Base-by-base conservation (phyloP, 2,329 filamentous ascomycete genomes). In the Calycina herbarum region DNA sequence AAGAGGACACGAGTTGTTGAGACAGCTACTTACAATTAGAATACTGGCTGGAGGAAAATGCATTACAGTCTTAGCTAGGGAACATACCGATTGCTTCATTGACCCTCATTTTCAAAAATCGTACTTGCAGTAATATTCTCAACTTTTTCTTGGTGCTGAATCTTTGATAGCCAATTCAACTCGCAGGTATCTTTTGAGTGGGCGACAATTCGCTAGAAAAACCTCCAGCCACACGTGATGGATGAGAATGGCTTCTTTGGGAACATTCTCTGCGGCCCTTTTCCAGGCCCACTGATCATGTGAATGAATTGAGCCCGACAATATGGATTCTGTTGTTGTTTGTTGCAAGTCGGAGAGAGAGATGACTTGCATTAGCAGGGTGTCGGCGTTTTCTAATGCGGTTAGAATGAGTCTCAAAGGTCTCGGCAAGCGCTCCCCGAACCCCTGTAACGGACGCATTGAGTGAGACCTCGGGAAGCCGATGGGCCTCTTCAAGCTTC, bases 1-100 rank as follows among this genome's bases (percentile, higher is more conserved):
- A 98, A 84, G 20, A 96, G 84, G 57, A 91, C 81, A 60, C 82
- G 82, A 4, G 84, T 78, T 1, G 90, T 90, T 2, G 85, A 83
- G 38, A 96, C 79, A 20, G 89, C 92, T 96, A 45, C 7, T 38
- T 4, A 29, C 5, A 5, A 5, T 64, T 7, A 35, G 29, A 27
- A 11, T 33, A 35, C 29, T 10, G 15, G 35, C 11, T 48, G 8
- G 24, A 17, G 11, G 6, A 31, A 24, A 2, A 31, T 40, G 31
- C 17, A 31, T 27, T 20, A n/a, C n/a, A 31, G 8, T 2, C 7
- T 15, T 8, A 24, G 33, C 11, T 54, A 8, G 10, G 24, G 15
- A 29, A 31, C 42, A 27, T 64, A 64, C 62, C 62, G 1, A 51
- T 27, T 33, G n/a, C 33, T 54, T 59, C 57, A 54, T 64, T 64